Conservation (phyloP, 116 monocot species). For the Trichopus zeylanicus region DNA sequence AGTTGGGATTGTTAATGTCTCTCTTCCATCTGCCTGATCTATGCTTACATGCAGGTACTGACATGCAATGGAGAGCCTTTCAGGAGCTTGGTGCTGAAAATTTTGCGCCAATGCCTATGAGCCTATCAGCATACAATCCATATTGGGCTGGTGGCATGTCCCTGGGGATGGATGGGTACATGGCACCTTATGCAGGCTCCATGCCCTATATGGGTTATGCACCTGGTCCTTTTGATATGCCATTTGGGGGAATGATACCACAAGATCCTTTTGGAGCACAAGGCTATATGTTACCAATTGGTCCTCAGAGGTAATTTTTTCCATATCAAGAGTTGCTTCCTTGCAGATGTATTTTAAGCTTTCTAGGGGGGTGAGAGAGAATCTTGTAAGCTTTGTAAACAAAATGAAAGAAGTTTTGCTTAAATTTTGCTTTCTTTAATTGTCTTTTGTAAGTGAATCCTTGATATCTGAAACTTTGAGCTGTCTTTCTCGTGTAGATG, state of each 20-base stretch:
- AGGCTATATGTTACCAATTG: constrained; percentile 63
- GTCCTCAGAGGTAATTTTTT: constrained; percentile 77
- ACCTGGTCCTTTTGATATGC: constrained; percentile 68
- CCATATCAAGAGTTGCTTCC: not conserved
- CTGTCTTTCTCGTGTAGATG: no score
- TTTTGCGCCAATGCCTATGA: constrained; percentile 60
- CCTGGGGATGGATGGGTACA: constrained; percentile 67
- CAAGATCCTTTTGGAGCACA: constrained; percentile 79
- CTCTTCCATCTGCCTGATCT: not conserved
- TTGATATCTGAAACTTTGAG: no score
- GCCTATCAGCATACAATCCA: constrained; percentile 46
- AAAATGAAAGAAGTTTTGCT: no score
- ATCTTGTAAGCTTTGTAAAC: no score
- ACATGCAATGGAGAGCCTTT: constrained; percentile 66
- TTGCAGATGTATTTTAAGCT: no score
- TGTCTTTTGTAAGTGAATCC: no score
- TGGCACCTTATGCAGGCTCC: constrained; percentile 44
- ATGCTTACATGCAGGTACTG: constrained; percentile 22
- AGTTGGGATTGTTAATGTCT: no score
- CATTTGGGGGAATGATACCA: constrained; percentile 59
- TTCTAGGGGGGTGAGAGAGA: no score
- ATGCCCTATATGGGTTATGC: constrained; percentile 78
- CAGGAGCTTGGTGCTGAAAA: constrained; percentile 59
- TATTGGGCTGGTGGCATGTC: constrained; percentile 54
- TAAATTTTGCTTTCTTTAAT: no score